Evolutionary conservation across 306 rosid species (phyloP).

Genomic region (Arachis stenosperma): DNA sequence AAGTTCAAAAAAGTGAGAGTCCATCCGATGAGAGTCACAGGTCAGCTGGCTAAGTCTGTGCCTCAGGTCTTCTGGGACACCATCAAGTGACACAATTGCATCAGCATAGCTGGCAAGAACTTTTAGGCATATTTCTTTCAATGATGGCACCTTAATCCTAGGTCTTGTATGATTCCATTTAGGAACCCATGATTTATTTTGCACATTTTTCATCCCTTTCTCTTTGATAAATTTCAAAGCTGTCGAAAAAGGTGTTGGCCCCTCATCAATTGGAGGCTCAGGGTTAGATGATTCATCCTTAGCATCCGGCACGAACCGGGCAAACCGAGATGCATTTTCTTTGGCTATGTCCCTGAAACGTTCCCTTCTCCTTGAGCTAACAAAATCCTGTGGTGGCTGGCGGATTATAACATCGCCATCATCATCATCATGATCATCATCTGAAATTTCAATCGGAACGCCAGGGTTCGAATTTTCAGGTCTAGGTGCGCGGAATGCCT

Average conservation of each 20-base stretch:
- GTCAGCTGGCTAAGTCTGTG: conserved; percentile 62
- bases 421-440: background rate
- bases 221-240: conserved; percentile 59
- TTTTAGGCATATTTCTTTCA: conserved; percentile 56
- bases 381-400: background rate
- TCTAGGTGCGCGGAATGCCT: background rate
- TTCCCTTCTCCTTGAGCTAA: conserved; percentile 1
- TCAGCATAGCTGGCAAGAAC: conserved; percentile 64
- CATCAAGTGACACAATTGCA: conserved; percentile 69
- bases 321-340: conserved; percentile 51
- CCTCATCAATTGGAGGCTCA: conserved; percentile 44
- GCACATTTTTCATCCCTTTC: conserved; percentile 36
- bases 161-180: conserved; percentile 11
- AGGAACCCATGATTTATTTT: conserved; percentile 48
- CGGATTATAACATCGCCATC: background rate
- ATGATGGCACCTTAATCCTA: conserved; percentile 53
- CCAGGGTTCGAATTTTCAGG: background rate
- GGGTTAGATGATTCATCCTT: conserved; percentile 13
- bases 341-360: conserved; percentile 49
- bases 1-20: conserved; percentile 49
- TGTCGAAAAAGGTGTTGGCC: conserved; percentile 67
- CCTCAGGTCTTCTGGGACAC: conserved; percentile 62
- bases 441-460: background rate
- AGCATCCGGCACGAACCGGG: conserved; percentile 34
- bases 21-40: conserved; percentile 74